Base-by-base conservation (phyloP, 2,329 filamentous ascomycete genomes). In the Claviceps arundinis region DNA sequence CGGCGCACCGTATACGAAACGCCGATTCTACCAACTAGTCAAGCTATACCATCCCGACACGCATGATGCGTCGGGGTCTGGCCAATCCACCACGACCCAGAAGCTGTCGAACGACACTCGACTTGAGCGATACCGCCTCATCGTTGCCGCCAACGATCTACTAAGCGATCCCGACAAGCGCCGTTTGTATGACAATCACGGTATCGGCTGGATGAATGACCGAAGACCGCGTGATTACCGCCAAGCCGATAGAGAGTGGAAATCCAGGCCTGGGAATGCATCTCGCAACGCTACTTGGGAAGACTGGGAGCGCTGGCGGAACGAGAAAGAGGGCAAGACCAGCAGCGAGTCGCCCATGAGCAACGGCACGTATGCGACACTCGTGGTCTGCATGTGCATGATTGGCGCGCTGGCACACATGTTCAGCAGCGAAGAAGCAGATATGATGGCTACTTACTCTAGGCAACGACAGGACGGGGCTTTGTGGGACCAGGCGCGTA, bases 11-110 rank as follows among this genome's bases (percentile, higher is more conserved):
- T 97, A 98, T 67, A 84, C 80, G 56, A 97, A 98, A 68, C 71
- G 76, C 44, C 81, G 81, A 54, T 98, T 89, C 75, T 93, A 94
- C 68, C 79, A 91, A 62, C 80, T 98, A 50, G 93, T 95, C 53
- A 98, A 97, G 72, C 74, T 94, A 47, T 98, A 98, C 70, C 93
- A 98, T 64, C 93, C 93, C 0, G 93, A 98, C 67, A 80, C 78
- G 54, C 73, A 70, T 47, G 52, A 60, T 43, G 51, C 56, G n/a
- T 52, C 62, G 45, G 56, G 30, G 48, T 24, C 45, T 41, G 51
- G 44, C 30, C n/a, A 40, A 17, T 17, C 52, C 19, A 16, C 41
- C 41, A 11, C 14, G 4, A 40, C 7, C 4, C 41, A 30, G 24
- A 37, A 48, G 22, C 30, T 59, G 13, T 73, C 87, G 0, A 74